Evolutionary conservation across 352 stramenopile genomes (phyloP).

Genomic region (Globisporangium spiculum): DNA sequence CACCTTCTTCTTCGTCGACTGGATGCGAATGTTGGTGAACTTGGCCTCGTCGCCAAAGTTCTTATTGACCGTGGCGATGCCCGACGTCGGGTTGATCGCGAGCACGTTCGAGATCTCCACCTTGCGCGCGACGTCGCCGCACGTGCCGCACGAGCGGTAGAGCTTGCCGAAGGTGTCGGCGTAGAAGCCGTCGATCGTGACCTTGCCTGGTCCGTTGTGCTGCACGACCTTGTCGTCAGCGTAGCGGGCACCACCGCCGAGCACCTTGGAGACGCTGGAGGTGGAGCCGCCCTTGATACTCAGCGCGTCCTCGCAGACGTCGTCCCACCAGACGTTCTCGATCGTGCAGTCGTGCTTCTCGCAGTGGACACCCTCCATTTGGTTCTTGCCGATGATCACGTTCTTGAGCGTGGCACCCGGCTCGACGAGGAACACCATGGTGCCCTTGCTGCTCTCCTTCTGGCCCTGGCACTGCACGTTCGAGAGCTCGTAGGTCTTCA

Average conservation of each 20-base stretch:
- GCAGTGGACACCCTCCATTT: constrained; percentile 29
- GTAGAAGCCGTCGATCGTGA: constrained; percentile 34
- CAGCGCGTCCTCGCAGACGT: constrained; percentile 30
- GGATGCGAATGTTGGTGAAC: constrained; percentile 24
- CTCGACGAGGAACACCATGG: constrained; percentile 27
- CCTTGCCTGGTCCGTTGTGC: constrained; percentile 25
- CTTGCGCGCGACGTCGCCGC: constrained; percentile 20
- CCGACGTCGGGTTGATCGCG: constrained; percentile 23
- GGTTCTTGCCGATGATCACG: constrained; percentile 32
- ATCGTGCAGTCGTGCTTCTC: constrained; percentile 30
- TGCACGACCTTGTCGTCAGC: constrained; percentile 35
- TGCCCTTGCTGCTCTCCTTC: constrained; percentile 17
- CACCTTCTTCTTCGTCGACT: constrained; percentile 19
- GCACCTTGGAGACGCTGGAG: constrained; percentile 22
- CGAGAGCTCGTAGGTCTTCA: constrained; percentile 35
- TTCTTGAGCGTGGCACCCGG: constrained; percentile 30
- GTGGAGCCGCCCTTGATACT: constrained; percentile 27
- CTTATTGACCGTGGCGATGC: constrained; percentile 28
- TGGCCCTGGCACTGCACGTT: constrained; percentile 20
- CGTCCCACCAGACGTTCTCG: constrained; percentile 33
- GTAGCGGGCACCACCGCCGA: constrained; percentile 25
- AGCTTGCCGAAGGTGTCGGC: constrained; percentile 29
- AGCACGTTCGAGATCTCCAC: constrained; percentile 29
- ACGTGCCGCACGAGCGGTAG: constrained; percentile 34
- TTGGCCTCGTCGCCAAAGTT: constrained; percentile 29